Evolutionary conservation across 805 yeast species (phyloP).

Genomic region (Pichia phayaonensis): DNA sequence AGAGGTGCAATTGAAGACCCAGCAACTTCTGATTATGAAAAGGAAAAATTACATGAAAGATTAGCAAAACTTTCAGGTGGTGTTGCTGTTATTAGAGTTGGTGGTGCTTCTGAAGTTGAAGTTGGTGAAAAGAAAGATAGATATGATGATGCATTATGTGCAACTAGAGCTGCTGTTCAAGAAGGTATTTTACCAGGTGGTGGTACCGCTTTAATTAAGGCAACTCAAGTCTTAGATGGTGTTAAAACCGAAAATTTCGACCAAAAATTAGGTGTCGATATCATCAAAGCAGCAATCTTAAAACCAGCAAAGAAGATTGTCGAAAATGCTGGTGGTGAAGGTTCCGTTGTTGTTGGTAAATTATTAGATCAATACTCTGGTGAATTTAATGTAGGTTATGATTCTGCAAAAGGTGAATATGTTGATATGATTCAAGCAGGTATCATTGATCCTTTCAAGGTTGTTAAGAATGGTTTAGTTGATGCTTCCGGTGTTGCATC

Average conservation of each 20-base stretch:
- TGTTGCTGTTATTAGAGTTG: constrained; percentile 96
- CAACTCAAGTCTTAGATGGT: constrained; percentile 64
- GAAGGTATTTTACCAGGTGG: constrained; percentile 99
- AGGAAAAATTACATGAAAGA: constrained; percentile 95
- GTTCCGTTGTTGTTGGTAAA: constrained; percentile 93
- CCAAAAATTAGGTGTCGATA: constrained; percentile 91
- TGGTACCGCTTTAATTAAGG: constrained; percentile 96
- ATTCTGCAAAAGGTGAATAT: constrained; percentile 86
- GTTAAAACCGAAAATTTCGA: constrained; percentile 83
- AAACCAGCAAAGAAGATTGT: constrained; percentile 94
- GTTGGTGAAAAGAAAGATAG: constrained; percentile 99
- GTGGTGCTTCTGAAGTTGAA: constrained; percentile 95
- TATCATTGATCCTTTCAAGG: constrained; percentile 98
- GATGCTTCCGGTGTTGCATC: constrained; percentile 98
- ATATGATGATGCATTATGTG: constrained; percentile 96
- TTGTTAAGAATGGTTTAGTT: constrained; percentile 88
- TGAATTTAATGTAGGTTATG: constrained; percentile 85
- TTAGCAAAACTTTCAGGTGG: constrained; percentile 96
- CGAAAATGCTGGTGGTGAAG: constrained; percentile 97
- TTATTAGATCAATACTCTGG: constrained; percentile 50
- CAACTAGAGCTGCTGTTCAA: constrained; percentile 98
- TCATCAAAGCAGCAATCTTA: constrained; percentile 85
- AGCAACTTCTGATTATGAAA: constrained; percentile 82
- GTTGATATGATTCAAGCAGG: constrained; percentile 96
- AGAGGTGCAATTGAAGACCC: constrained; percentile 70